Conservation (phyloP, 23 red algal genomes). For the Chondrus crispus region DNA sequence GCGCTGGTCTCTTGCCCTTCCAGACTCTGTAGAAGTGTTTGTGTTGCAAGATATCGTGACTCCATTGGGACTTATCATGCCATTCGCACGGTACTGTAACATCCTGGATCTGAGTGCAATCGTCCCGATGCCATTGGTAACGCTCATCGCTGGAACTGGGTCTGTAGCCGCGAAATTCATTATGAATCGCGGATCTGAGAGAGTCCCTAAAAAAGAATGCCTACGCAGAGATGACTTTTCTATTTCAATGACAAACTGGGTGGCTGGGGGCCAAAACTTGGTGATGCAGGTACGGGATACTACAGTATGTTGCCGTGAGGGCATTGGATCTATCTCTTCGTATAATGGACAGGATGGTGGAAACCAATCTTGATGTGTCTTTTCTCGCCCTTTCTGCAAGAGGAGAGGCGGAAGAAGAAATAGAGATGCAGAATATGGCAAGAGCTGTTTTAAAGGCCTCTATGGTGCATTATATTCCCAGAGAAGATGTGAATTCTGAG, state of each 20-base stretch:
- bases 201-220: neutral
- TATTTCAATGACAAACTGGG: neutral
- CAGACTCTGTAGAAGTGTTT: too few species aligned
- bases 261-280: neutral
- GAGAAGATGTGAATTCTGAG: too few species aligned
- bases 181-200: neutral
- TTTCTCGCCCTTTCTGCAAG: too few species aligned
- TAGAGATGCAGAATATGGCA: too few species aligned
- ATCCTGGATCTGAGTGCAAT: neutral
- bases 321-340: too few species aligned
- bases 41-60: neutral
- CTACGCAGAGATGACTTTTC: neutral
- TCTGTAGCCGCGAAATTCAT: neutral
- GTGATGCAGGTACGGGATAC: conserved; percentile 6
- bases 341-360: too few species aligned
- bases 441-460: too few species aligned
- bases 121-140: neutral
- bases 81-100: neutral
- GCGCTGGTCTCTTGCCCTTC: too few species aligned
- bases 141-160: conserved; percentile 2
- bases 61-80: neutral
- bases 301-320: too few species aligned
- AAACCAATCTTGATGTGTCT: too few species aligned
- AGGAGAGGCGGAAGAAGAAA: too few species aligned
- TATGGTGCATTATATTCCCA: too few species aligned